These are phyloP conservation scores for Trichoderma erinaceum DNA, from an alignment of 495 filamentous ascomycete species.

Conservation along the genomic window DNA sequence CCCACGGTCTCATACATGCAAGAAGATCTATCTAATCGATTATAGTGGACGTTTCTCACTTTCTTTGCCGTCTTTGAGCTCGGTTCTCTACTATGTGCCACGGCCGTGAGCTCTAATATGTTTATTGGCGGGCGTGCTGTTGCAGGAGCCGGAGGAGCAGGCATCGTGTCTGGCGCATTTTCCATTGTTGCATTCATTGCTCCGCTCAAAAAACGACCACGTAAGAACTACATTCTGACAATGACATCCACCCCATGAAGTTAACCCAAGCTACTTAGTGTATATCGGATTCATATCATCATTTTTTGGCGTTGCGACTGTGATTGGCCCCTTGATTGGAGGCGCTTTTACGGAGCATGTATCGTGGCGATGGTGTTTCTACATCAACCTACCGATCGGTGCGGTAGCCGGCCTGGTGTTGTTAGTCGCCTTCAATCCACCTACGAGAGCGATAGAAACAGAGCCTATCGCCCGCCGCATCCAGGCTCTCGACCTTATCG, in stretches of 20 bases:
- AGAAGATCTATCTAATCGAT: neutral
- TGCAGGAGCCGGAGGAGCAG: conserved; percentile 44
- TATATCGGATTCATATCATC: neutral
- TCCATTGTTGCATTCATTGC: conserved; percentile 45
- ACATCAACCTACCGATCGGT: conserved; percentile 41
- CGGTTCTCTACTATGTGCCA: conserved; percentile 50
- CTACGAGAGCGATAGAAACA: conserved; percentile 35
- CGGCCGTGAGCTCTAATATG: conserved; percentile 41
- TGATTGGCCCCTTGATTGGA: conserved; percentile 49
- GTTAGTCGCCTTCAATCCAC: conserved; percentile 32
- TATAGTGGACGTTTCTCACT: conserved; percentile 37
- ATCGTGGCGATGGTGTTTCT: conserved; percentile 41
- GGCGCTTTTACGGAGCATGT: conserved; percentile 50
- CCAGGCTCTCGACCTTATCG: conserved; percentile 43
- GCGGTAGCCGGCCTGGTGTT: conserved; percentile 28
- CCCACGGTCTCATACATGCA: neutral
- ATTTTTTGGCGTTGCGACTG: conserved; percentile 21
- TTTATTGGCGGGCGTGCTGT: conserved; percentile 51
- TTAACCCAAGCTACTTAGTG: conserved; percentile 15
- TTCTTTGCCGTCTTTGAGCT: conserved; percentile 45
- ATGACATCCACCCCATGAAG: neutral
- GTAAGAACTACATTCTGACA: conserved; percentile 17
- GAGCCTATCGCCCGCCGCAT: conserved; percentile 21
- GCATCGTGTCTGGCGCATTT: conserved; percentile 47
- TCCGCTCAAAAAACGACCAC: conserved; percentile 41